These are phyloP conservation scores for Dryadomyces sulphureus DNA, from an alignment of 2,329 filamentous ascomycete genomes.

Conservation along the genomic window DNA sequence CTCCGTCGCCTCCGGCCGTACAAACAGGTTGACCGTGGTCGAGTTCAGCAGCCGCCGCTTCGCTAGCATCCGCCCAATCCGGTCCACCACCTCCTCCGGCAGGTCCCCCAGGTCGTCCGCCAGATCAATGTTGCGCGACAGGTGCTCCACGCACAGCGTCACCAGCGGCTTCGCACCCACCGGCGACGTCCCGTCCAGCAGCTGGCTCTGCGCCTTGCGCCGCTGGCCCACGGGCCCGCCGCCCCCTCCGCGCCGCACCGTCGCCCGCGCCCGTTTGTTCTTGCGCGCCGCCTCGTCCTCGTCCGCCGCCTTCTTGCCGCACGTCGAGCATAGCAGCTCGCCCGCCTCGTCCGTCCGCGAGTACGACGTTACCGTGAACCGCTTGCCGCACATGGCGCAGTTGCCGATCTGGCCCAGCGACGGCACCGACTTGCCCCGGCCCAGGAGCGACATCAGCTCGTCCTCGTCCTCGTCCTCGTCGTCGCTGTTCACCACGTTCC, in stretches of 20 bases:
- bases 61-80: constrained; percentile 42
- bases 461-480: constrained; percentile 30
- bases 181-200: constrained; percentile 59
- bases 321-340: constrained; percentile 61
- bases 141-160: constrained; percentile 45
- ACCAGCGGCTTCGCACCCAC: constrained; percentile 56
- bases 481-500: constrained; percentile 27
- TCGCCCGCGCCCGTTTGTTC: constrained; percentile 29
- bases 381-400: constrained; percentile 70
- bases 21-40: constrained; percentile 40
- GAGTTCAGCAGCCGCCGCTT: constrained; percentile 42
- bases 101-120: constrained; percentile 49
- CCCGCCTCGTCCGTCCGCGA: constrained; percentile 70
- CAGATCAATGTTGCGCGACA: constrained; percentile 47
- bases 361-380: constrained; percentile 88
- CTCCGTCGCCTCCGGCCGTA: constrained; percentile 33
- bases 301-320: constrained; percentile 59
- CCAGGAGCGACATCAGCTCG: constrained; percentile 33
- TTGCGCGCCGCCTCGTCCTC: constrained; percentile 33
- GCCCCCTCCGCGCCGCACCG: constrained; percentile 23
- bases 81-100: constrained; percentile 39
- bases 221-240: constrained; percentile 42
- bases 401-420: constrained; percentile 79
- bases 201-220: constrained; percentile 67
- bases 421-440: constrained; percentile 29